These are phyloP conservation scores for Diaporthe batatas DNA, from an alignment of 2,329 filamentous ascomycete genomes.

Conservation along the genomic window DNA sequence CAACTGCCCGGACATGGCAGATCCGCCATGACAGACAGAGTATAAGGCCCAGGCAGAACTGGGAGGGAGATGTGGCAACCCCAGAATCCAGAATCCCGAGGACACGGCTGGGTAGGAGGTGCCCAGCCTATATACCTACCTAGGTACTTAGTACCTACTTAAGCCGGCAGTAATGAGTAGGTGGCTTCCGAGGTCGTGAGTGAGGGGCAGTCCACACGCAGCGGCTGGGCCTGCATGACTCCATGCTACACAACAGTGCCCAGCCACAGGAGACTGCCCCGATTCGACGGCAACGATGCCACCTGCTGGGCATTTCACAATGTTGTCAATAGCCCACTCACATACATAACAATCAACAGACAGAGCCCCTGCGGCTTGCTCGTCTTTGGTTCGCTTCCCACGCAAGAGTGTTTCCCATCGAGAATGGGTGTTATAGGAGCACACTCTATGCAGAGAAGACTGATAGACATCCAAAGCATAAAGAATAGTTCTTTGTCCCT, in stretches of 20 bases:
- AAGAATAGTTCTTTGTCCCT: too few relatives aligned
- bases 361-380: too few relatives aligned
- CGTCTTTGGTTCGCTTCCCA: too few relatives aligned
- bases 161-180: too few relatives aligned
- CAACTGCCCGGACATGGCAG: background rate
- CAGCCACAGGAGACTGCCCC: background rate
- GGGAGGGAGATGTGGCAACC: background rate
- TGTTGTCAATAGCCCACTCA: background rate
- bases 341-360: too few relatives aligned
- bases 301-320: background rate
- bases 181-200: background rate
- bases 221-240: background rate
- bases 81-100: background rate
- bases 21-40: background rate
- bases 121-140: constrained; percentile 1
- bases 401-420: too few relatives aligned
- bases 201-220: constrained; percentile 8
- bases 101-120: background rate
- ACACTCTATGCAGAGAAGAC: too few relatives aligned
- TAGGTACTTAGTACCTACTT: too few relatives aligned
- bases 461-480: too few relatives aligned
- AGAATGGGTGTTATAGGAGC: too few relatives aligned
- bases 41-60: background rate
- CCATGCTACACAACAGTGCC: background rate
- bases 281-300: background rate